phyloP scores from a whole-genome alignment of 2,329 filamentous ascomycete genomes.

The Curvularia verruculosa region DNA sequence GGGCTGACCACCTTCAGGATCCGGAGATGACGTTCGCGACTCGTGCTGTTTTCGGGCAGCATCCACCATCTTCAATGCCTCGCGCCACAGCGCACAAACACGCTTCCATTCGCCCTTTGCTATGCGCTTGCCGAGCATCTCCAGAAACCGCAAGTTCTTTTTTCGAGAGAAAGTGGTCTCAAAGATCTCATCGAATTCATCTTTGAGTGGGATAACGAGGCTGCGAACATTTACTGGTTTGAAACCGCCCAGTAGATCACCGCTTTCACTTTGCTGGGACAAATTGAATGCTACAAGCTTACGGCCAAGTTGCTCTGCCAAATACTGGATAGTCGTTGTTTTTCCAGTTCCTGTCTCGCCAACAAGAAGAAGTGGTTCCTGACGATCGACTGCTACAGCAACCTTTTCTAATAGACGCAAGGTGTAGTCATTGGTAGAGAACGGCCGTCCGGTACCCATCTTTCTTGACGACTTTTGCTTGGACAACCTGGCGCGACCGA shows the following conservation, averaged over 20 bases:
- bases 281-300: constrained; percentile 92
- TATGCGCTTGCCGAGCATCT: constrained; percentile 78
- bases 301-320: constrained; percentile 82
- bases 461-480: constrained; percentile 53
- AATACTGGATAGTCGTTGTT: constrained; percentile 91
- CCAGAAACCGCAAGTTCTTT: constrained; percentile 82
- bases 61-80: constrained; percentile 86
- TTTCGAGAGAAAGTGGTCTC: constrained; percentile 83
- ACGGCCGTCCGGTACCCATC: constrained; percentile 58
- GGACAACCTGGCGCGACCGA: constrained; percentile 54
- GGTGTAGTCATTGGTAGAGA: constrained; percentile 88
- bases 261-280: constrained; percentile 96
- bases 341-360: constrained; percentile 99
- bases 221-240: constrained; percentile 93
- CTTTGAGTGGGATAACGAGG: constrained; percentile 85
- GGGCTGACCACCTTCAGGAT: constrained; percentile 63
- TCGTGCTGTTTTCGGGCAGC: constrained; percentile 48
- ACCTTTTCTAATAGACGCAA: constrained; percentile 87
- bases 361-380: constrained; percentile 92
- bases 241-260: constrained; percentile 94
- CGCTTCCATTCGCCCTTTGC: constrained; percentile 86
- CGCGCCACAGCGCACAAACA: constrained; percentile 83
- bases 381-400: constrained; percentile 77
- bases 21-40: constrained; percentile 49
- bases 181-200: constrained; percentile 92